These are phyloP conservation scores for Actinomucor elegans DNA, from an alignment of 371 early-diverging fungal genomes.

Conservation along the genomic window DNA sequence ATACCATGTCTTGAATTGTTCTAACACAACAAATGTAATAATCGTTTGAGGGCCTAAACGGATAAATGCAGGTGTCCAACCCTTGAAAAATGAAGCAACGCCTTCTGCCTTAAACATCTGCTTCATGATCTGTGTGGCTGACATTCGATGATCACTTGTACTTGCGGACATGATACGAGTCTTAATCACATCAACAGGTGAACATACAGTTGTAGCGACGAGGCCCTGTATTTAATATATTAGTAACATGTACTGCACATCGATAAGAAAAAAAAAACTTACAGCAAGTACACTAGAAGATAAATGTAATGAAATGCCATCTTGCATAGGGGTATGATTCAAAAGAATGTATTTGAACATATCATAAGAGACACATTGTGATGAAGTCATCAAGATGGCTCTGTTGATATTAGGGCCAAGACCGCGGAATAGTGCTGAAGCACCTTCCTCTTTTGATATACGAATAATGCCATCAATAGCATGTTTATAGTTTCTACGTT, in stretches of 20 bases:
- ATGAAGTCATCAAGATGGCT: conserved; percentile 77
- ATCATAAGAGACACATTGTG: conserved; percentile 78
- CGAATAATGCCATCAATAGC: conserved; percentile 74
- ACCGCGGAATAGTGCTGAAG: conserved; percentile 65
- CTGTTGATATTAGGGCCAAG: conserved; percentile 74
- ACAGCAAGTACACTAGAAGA: conserved; percentile 74
- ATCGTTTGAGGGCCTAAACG: conserved; percentile 72
- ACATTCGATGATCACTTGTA: conserved; percentile 23
- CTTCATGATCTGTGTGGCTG: conserved; percentile 48
- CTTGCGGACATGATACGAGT: conserved; percentile 85
- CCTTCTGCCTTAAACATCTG: conserved; percentile 66
- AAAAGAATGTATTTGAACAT: conserved; percentile 67
- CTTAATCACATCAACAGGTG: conserved; percentile 90
- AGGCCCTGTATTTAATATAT: conserved; percentile 58
- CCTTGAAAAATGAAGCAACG: conserved; percentile 63
- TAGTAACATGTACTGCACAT: neutral
- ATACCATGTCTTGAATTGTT: conserved; percentile 55
- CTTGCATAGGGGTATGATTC: conserved; percentile 55
- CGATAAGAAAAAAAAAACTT: conserved; percentile 35
- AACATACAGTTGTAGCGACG: conserved; percentile 86
- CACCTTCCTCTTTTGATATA: conserved; percentile 70
- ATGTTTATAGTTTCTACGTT: conserved; percentile 73
- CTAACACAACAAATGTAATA: conserved; percentile 67
- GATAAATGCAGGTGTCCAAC: conserved; percentile 70
- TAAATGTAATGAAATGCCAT: conserved; percentile 73